Conservation (phyloP, 1,284 basidiomycete genomes). For the Sanghuangporus weigelae region DNA sequence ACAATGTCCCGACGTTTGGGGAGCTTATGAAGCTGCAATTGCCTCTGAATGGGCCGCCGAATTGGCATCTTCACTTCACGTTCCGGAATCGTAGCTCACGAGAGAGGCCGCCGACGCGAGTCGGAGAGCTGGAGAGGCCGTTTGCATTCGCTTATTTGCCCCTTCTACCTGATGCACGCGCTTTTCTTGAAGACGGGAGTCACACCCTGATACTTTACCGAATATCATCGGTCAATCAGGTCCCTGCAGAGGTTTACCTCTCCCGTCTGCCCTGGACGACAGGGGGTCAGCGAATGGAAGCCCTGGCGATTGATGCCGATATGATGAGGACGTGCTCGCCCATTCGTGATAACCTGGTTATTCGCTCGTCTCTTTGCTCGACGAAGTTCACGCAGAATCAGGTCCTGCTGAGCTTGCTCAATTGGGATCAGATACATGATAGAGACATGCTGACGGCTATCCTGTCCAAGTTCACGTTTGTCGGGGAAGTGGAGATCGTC, state of each 20-base stretch:
- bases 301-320: conserved; percentile 54
- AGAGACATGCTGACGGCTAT: conserved; percentile 66
- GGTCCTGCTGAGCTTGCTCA: conserved; percentile 76
- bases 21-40: conserved; percentile 89
- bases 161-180: conserved; percentile 71
- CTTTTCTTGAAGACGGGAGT: conserved; percentile 88
- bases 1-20: conserved; percentile 85
- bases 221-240: conserved; percentile 60
- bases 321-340: conserved; percentile 63
- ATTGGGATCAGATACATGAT: conserved; percentile 75
- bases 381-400: conserved; percentile 92
- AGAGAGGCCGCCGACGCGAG: conserved; percentile 40
- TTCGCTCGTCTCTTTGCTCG: conserved; percentile 90
- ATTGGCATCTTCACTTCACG: conserved; percentile 92
- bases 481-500: conserved; percentile 89
- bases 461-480: conserved; percentile 86
- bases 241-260: conserved; percentile 69
- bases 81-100: conserved; percentile 75
- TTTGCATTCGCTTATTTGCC: conserved; percentile 95
- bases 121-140: conserved; percentile 56
- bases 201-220: conserved; percentile 83
- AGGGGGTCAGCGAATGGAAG: conserved; percentile 52
- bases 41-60: conserved; percentile 61
- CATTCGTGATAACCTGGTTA: conserved; percentile 72
- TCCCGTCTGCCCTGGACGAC: conserved; percentile 55